Conservation (phyloP, 306 rosid genomes). For the Begonia loranthoides region DNA sequence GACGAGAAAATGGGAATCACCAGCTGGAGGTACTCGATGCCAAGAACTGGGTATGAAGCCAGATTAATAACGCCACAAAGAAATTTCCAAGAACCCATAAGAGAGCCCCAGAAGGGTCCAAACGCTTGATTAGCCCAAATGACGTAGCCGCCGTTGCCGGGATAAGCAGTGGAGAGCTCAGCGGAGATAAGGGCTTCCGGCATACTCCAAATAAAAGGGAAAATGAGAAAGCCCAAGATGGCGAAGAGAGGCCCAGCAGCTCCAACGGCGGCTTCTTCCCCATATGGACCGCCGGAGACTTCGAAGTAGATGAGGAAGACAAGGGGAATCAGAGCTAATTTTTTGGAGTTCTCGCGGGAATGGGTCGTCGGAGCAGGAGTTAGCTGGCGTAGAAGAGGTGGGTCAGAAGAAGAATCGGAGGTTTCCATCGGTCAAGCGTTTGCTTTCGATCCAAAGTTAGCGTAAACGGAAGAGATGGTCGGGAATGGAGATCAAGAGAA, state of each 20-base stretch:
- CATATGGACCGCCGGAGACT: constrained; percentile 28
- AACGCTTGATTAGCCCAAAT: constrained; percentile 31
- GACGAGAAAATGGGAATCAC: constrained; percentile 13
- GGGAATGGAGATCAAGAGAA: no score
- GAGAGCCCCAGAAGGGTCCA: constrained; percentile 29
- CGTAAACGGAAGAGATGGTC: no score
- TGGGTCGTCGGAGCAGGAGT: not conserved
- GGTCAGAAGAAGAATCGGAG: not conserved
- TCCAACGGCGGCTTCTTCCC: constrained; percentile 21
- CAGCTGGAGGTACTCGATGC: constrained; percentile 20
- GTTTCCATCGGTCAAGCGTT: no score
- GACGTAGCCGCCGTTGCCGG: constrained; percentile 31
- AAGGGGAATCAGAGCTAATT: constrained; percentile 19
- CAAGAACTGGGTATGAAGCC: constrained; percentile 22
- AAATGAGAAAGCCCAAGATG: constrained; percentile 22
- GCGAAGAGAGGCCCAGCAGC: constrained; percentile 34
- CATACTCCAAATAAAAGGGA: constrained; percentile 27
- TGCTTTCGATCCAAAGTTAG: no score
- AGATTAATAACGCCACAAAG: constrained; percentile 27
- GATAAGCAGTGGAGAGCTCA: constrained; percentile 27
- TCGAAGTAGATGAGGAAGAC: constrained; percentile 33
- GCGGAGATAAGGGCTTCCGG: constrained; percentile 30
- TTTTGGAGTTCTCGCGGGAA: constrained; percentile 8
- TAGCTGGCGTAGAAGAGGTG: not conserved
- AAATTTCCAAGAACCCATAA: constrained; percentile 30